A percentile compares a stretch with the other conserved stretches of the same genome.
Evolutionary conservation across 306 rosid genomes (phyloP).

Genomic region (Acmispon strigosus): DNA sequence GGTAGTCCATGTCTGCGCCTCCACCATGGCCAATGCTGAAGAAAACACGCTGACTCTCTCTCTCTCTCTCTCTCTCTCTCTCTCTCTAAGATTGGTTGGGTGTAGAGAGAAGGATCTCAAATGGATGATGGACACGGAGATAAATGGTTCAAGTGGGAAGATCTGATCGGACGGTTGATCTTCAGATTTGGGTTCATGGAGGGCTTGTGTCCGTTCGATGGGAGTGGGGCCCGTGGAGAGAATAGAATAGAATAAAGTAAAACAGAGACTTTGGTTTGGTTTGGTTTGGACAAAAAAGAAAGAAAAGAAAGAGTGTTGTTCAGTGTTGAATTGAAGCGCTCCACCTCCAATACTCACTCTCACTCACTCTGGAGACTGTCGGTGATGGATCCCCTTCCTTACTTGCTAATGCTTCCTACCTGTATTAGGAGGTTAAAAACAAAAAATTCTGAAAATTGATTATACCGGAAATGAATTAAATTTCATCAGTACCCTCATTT

Average conservation of each 20-base stretch:
- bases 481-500: no score
- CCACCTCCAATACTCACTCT: no score
- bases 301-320: not conserved
- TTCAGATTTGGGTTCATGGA: not conserved
- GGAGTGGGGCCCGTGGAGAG: not conserved
- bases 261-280: not conserved
- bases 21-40: constrained; percentile 53
- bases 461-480: no score
- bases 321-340: not conserved
- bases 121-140: not conserved
- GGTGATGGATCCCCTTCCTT: not conserved
- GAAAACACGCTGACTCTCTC: not conserved
- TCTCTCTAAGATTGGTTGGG: not conserved
- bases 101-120: not conserved
- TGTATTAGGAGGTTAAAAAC: no score
- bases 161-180: constrained; percentile 7
- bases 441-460: no score
- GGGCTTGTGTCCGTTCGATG: not conserved
- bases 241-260: not conserved
- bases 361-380: not conserved
- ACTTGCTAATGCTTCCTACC: no score
- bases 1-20: constrained; percentile 89
- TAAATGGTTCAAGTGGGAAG: not conserved
- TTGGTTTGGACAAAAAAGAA: not conserved
- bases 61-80: not conserved